These are phyloP conservation scores for Dothiorella sarmentorum DNA, from an alignment of 2,329 filamentous ascomycete species.

Conservation along the genomic window DNA sequence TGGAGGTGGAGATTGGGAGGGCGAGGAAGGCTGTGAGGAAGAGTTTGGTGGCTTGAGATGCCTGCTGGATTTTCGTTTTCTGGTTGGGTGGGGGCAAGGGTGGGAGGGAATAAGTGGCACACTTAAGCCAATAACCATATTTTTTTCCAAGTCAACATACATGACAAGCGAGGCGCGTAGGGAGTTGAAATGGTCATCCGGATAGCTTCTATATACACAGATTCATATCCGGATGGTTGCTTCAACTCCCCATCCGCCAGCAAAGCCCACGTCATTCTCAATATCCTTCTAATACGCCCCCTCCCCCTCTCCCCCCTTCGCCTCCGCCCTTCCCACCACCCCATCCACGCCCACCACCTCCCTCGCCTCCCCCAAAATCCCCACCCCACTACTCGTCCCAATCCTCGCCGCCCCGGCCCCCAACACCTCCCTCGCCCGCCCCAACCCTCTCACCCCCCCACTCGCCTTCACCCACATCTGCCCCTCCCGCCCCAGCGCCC, in stretches of 20 bases:
- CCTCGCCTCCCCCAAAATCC: conserved; percentile 51
- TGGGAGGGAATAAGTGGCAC: too few relatives aligned
- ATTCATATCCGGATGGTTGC: too few relatives aligned
- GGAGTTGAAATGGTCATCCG: too few relatives aligned
- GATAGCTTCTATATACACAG: too few relatives aligned
- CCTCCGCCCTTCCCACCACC: conserved; percentile 12
- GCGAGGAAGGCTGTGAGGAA: conserved; percentile 47
- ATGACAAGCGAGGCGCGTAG: too few relatives aligned
- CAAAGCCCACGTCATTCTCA: neutral
- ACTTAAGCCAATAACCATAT: too few relatives aligned
- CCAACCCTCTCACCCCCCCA: conserved; percentile 52
- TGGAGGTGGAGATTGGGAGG: conserved; percentile 67
- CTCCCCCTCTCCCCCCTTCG: conserved; percentile 22
- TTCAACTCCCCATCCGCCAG: neutral
- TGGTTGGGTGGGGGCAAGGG: too few relatives aligned
- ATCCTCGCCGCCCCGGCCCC: conserved; percentile 55
- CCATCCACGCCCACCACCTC: conserved; percentile 22
- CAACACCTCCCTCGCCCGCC: conserved; percentile 50
- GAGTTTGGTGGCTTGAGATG: too few relatives aligned
- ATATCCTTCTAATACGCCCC: conserved; percentile 21
- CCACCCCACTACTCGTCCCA: conserved; percentile 54
- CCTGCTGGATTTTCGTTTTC: too few relatives aligned
- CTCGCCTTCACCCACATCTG: conserved; percentile 57
- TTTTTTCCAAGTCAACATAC: too few relatives aligned
- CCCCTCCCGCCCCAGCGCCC: conserved; percentile 36